Percentiles rank a stretch among this genome's conserved stretches.
These are phyloP conservation scores for Colletotrichum orbiculare DNA, from an alignment of 2,329 filamentous ascomycete genomes.

Conservation along the genomic window DNA sequence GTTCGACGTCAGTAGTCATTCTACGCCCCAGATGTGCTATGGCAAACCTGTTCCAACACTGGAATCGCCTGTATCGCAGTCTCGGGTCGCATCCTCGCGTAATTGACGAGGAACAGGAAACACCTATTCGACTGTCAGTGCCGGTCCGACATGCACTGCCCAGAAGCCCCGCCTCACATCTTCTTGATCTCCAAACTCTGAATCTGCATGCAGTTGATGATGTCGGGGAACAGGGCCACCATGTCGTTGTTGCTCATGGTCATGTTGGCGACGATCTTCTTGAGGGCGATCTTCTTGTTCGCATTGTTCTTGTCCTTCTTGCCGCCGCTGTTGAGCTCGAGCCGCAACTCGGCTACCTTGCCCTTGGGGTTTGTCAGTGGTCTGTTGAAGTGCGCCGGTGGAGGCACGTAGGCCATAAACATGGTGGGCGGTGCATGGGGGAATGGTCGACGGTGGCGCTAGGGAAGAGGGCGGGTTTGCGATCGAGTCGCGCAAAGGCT, in stretches of 20 bases:
- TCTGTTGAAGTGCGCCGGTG: slow-evolving; percentile 53
- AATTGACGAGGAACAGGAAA: slow-evolving; percentile 97
- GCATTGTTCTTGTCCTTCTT: slow-evolving; percentile 99
- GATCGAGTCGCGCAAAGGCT: not conserved
- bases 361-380: slow-evolving; percentile 79
- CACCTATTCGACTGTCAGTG: slow-evolving; percentile 70
- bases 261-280: slow-evolving; percentile 99
- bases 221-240: slow-evolving; percentile 95
- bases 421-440: slow-evolving; percentile 49
- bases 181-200: slow-evolving; percentile 98
- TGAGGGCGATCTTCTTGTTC: slow-evolving; percentile 96
- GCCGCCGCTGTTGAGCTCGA: slow-evolving; percentile 90
- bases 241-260: slow-evolving; percentile 99
- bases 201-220: slow-evolving; percentile 95
- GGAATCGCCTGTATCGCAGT: slow-evolving; percentile 93
- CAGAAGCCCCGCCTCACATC: slow-evolving; percentile 71
- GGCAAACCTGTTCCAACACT: slow-evolving; percentile 76
- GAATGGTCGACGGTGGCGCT: not conserved
- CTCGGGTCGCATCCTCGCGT: slow-evolving; percentile 92
- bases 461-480: not conserved
- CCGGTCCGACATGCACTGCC: not conserved
- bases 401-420: slow-evolving; percentile 66
- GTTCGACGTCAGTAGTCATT: slow-evolving; percentile 34
- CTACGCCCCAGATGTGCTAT: not conserved
- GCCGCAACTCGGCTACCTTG: slow-evolving; percentile 96